Evolutionary conservation across 116 monocot species (phyloP).

Genomic region (Dioscorea cayenensis): DNA sequence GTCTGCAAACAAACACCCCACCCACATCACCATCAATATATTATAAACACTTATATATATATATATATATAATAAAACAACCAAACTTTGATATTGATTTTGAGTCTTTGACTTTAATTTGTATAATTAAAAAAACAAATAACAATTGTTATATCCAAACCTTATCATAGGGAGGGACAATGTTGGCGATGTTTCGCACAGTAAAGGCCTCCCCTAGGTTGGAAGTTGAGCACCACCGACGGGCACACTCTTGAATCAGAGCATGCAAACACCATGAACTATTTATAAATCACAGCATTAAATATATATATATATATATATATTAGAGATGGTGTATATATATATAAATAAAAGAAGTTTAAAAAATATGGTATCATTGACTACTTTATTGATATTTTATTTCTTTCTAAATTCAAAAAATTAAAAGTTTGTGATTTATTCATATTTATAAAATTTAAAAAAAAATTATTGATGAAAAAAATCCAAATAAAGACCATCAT

Average conservation of each 20-base stretch:
- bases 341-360: no score
- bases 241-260: constrained; percentile 93
- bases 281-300: not conserved
- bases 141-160: constrained; percentile 3
- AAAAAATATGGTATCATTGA: no score
- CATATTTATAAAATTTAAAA: no score
- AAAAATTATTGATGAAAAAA: no score
- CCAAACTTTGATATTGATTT: no score
- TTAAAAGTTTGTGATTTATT: no score
- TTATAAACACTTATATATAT: not conserved
- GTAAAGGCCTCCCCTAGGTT: constrained; percentile 86
- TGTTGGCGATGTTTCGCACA: constrained; percentile 82
- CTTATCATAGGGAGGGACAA: constrained; percentile 75
- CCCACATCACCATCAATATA: not conserved
- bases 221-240: constrained; percentile 58
- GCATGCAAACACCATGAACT: constrained; percentile 94
- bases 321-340: no score
- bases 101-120: no score
- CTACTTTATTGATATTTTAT: no score
- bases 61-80: not conserved
- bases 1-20: constrained; percentile 26
- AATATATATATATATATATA: no score
- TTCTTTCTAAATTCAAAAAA: no score
- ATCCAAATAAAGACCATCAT: not conserved
- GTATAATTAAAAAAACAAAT: no score